phyloP scores from a whole-genome alignment of 192 early-diverging fungal genomes.

The Dissophora ornata region DNA sequence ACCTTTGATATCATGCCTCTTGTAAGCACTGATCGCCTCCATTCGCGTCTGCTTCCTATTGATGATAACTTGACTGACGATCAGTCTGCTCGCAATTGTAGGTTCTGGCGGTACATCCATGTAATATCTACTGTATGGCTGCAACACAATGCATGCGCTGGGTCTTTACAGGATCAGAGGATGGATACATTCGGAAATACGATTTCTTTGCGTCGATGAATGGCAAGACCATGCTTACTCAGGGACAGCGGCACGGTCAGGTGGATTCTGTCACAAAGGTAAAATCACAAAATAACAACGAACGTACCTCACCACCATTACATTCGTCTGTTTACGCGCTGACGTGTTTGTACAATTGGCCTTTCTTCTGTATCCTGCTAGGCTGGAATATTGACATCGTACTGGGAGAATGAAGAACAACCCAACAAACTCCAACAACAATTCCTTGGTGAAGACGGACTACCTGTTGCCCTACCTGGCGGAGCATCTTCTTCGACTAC shows the following conservation, averaged over 20 bases:
- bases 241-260: conserved; percentile 84
- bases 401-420: conserved; percentile 89
- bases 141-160: conserved; percentile 80
- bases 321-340: no score
- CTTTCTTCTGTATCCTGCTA: conserved; percentile 27
- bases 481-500: neutral
- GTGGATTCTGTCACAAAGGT: conserved; percentile 88
- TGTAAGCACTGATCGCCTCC: conserved; percentile 20
- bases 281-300: neutral
- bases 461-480: neutral
- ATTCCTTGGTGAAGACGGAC: conserved; percentile 23
- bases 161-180: conserved; percentile 89
- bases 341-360: no score
- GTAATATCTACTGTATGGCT: conserved; percentile 75
- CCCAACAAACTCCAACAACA: conserved; percentile 36
- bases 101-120: conserved; percentile 72
- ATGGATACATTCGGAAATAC: conserved; percentile 95
- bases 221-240: conserved; percentile 84
- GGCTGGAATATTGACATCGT: conserved; percentile 80
- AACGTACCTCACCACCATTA: no score
- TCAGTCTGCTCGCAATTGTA: conserved; percentile 26
- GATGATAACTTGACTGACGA: no score
- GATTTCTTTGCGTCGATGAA: conserved; percentile 90
- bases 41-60: no score
- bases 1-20: conserved; percentile 59